Evolutionary conservation across 805 yeast genomes (phyloP), one percentile per base, ranked within the genome.

Genomic region (Yarrowia sp.): DNA sequence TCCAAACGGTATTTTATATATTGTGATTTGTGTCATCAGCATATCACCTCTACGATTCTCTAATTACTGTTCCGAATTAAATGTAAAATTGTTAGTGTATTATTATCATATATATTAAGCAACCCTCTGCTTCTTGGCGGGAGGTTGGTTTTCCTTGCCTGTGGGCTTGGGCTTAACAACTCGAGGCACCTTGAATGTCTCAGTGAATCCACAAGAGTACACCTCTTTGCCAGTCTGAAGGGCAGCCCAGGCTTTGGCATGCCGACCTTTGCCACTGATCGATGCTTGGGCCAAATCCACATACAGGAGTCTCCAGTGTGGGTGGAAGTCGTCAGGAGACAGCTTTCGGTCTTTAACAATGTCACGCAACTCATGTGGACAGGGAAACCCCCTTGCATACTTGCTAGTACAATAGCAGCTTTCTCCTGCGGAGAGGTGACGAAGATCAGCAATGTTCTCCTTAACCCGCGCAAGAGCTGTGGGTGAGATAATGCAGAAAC

Each of bases 311-410:
- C 52, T 11, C 52, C 52, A 48, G n/a, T 48, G 52, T 12, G 52
- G 52, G 35, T 48, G 36, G 10, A 48, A 48, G 36, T 48, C 52
- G 19, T 48, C 52, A 3, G 52, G 52, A 22, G 52, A 48, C 11
- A 48, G 36, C 11, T 22, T 48, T 19, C 26, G 52, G 26, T 14
- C 9, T 11, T 14, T 26, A 16, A 7, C 3, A 8, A 19, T 48
- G n/a, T 7, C 5, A 8, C 16, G n/a, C 15, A 48, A n/a, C 32
- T 26, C 35, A 26, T 22, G 52, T 5, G 1, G 11, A 16, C 52
- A 48, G 10, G 52, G 52, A 12, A 12, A 11, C 10, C 49, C 49
- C 16, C 26, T 12, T 11, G 49, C 16, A 9, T 42, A 19, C 19
- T n/a, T 42, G 46, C 4, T 2, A 16, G 9, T 11, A 5, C 46